These are phyloP conservation scores for Cairneyella variabilis DNA, from an alignment of 495 filamentous ascomycete species.

Conservation along the genomic window DNA sequence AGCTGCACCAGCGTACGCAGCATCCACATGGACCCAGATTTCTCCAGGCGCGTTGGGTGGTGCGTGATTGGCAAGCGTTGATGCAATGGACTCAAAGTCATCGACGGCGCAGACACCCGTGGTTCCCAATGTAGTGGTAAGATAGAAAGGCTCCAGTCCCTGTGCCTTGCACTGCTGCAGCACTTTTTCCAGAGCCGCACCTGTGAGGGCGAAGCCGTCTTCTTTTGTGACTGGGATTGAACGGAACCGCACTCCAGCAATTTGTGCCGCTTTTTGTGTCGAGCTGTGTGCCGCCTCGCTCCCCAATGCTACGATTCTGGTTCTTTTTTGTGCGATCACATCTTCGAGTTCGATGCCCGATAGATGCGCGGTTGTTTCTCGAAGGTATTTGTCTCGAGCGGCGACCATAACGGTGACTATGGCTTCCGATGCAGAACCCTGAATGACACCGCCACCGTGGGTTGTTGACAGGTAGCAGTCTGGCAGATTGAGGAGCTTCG, in stretches of 20 bases:
- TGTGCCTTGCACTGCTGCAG: constrained; percentile 58
- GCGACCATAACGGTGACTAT: constrained; percentile 85
- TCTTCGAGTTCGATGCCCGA: constrained; percentile 60
- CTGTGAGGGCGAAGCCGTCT: constrained; percentile 70
- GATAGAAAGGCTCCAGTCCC: constrained; percentile 78
- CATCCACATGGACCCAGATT: constrained; percentile 95
- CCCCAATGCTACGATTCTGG: constrained; percentile 74
- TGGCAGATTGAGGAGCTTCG: constrained; percentile 67
- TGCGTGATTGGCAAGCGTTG: constrained; percentile 57
- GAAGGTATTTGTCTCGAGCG: constrained; percentile 76
- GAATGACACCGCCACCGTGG: constrained; percentile 78
- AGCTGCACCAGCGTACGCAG: constrained; percentile 86
- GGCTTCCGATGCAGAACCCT: constrained; percentile 88
- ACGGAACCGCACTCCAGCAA: constrained; percentile 77
- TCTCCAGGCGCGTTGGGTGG: constrained; percentile 30
- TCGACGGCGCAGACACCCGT: constrained; percentile 88
- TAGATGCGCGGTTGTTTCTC: constrained; percentile 48
- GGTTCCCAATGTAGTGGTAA: constrained; percentile 82
- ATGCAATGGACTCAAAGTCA: constrained; percentile 67
- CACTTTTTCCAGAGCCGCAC: constrained; percentile 48
- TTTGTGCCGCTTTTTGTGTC: constrained; percentile 82
- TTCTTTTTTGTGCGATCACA: constrained; percentile 59
- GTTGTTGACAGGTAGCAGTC: constrained; percentile 72
- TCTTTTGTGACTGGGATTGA: constrained; percentile 56
- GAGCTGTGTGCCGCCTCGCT: constrained; percentile 78